Conservation (phyloP, 2,329 filamentous ascomycete species). For the Chaetomiaceae sp. region DNA sequence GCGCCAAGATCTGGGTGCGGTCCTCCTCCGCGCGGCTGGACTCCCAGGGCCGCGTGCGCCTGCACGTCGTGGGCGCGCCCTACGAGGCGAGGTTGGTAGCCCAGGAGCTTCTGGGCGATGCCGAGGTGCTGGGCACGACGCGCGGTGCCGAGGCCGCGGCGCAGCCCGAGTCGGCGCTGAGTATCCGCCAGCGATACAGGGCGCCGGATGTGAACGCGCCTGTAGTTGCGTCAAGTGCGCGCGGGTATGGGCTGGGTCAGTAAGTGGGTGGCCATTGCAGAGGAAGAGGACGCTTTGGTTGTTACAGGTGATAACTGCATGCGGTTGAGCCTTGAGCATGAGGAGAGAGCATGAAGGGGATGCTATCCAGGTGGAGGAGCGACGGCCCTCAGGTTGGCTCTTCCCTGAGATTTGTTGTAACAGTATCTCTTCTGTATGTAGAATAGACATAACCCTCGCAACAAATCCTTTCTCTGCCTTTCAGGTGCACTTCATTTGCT, state of each 20-base stretch:
- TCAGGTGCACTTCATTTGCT: neutral
- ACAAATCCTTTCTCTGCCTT: neutral
- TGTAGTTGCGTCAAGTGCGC: constrained; percentile 9
- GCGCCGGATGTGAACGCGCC: neutral
- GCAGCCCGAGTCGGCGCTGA: constrained; percentile 15
- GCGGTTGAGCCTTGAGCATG: no score
- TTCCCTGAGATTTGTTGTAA: constrained; percentile 12
- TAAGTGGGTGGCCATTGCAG: no score
- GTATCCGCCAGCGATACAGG: constrained; percentile 5
- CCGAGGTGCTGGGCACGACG: constrained; percentile 26
- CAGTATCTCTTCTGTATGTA: constrained; percentile 12
- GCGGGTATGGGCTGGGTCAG: constrained; percentile 8
- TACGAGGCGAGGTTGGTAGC: constrained; percentile 38
- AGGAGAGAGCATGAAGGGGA: no score
- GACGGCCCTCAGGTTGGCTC: no score
- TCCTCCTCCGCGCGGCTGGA: constrained; percentile 40
- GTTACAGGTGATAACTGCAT: no score
- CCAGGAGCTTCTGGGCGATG: constrained; percentile 38
- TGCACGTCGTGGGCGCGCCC: constrained; percentile 38
- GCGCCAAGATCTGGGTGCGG: constrained; percentile 49
- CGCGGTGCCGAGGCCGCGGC: constrained; percentile 14
- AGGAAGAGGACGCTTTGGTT: no score
- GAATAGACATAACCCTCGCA: neutral
- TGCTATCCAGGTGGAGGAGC: no score
- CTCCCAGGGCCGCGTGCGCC: constrained; percentile 43